phyloP scores from a whole-genome alignment of 805 yeast genomes.

The Deakozyma indianensis region DNA sequence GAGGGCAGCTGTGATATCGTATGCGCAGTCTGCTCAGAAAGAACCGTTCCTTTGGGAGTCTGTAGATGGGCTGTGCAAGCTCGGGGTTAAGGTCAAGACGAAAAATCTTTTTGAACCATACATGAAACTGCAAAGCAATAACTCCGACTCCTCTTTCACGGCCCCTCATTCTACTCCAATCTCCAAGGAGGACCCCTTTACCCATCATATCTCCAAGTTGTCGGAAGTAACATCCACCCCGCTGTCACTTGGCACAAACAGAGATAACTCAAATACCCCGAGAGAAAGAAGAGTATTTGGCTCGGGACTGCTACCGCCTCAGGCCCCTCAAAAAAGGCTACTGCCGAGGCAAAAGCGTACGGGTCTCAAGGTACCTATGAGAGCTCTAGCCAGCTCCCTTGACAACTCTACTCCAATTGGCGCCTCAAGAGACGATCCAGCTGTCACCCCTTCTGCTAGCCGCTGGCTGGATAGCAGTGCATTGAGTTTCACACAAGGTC shows the following conservation, averaged over 20 bases:
- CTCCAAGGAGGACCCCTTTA: background rate
- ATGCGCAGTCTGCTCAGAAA: constrained; percentile 50
- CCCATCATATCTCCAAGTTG: background rate
- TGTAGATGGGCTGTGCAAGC: constrained; percentile 53
- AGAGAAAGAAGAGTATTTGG: background rate
- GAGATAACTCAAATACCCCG: constrained; percentile 3
- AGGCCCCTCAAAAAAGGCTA: constrained; percentile 8
- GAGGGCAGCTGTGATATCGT: constrained; percentile 51
- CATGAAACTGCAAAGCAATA: background rate
- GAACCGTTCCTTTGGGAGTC: constrained; percentile 86
- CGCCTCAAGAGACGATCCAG: background rate
- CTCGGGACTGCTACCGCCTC: constrained; percentile 2
- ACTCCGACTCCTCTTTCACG: constrained; percentile 6
- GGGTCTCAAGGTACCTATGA: background rate
- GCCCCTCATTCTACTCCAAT: constrained; percentile 1
- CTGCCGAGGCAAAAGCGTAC: background rate
- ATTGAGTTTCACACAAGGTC: background rate
- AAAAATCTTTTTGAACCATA: constrained; percentile 20
- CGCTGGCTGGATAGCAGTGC: background rate
- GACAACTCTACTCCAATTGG: background rate
- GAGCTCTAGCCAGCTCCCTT: background rate
- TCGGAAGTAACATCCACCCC: constrained; percentile 1
- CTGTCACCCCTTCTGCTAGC: background rate
- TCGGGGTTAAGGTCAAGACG: constrained; percentile 58
- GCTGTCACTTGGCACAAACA: background rate